Conservation (phyloP, 129 eudicot species). For the Flaveria robusta region DNA sequence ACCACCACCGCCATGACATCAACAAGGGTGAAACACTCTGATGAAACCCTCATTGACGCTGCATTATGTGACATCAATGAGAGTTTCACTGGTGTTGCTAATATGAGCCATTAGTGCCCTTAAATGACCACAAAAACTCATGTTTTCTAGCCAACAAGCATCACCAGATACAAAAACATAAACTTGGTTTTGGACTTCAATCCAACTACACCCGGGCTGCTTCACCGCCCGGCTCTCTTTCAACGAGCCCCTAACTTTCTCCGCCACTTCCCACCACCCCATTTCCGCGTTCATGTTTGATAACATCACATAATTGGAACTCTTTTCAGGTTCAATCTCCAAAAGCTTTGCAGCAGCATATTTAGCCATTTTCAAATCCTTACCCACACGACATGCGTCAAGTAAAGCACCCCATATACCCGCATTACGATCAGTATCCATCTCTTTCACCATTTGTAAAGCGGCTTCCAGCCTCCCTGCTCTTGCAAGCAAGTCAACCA, state of each 20-base stretch:
- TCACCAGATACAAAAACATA: conserved; percentile 42
- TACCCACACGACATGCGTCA: conserved; percentile 40
- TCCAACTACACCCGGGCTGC: conserved; percentile 68
- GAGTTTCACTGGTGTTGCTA: conserved; percentile 23
- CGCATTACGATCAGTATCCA: conserved; percentile 41
- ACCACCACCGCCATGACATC: not conserved
- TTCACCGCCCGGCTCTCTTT: conserved; percentile 38
- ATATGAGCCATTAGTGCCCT: conserved; percentile 22
- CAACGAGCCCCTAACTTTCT: conserved; percentile 44
- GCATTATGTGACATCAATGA: not conserved
- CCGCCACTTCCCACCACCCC: conserved; percentile 61
- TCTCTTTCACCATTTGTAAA: conserved; percentile 37
- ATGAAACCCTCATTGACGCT: not conserved
- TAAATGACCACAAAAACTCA: conserved; percentile 18
- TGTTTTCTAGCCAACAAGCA: conserved; percentile 13
- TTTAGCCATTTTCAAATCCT: conserved; percentile 47
- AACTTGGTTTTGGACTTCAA: conserved; percentile 48
- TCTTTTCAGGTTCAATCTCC: conserved; percentile 50
- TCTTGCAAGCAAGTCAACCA: conserved; percentile 63
- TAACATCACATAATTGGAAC: conserved; percentile 46
- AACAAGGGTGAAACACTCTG: conserved; percentile 2
- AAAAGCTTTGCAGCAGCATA: conserved; percentile 50
- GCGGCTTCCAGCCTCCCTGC: conserved; percentile 60
- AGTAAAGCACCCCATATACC: conserved; percentile 68
- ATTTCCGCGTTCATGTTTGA: conserved; percentile 55